Base-by-base conservation (phyloP, 768 basidiomycete genomes). In the Kwoniella sp. region DNA sequence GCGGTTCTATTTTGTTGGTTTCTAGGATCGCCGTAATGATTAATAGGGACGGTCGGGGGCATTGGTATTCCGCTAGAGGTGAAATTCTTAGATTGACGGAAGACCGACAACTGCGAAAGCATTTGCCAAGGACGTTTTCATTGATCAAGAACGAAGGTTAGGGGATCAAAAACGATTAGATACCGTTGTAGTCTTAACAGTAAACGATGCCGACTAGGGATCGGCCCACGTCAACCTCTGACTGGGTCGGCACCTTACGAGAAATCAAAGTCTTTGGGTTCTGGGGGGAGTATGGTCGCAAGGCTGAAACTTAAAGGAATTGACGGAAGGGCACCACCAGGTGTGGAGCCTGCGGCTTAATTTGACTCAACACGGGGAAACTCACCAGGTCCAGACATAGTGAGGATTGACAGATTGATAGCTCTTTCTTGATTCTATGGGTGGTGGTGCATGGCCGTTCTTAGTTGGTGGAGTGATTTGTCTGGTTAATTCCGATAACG, bases 401-500 rank as follows among this genome's bases (percentile, higher is more conserved):
- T 83, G 84, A 85, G 84, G 85, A 85, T 85, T 85, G 86, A 87
- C 85, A 87, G 86, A 87, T 86, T 87, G 87, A 87, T 86, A 87
- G 86, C 86, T 88, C 87, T 88, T 88, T 87, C 86, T 84, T 86
- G 86, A 87, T 86, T 87, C 85, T 85, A 86, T 88, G 86, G 87
- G 87, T 88, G 87, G 87, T 88, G 87, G 87, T 88, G 87, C 87
- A 88, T 88, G 87, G 88, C 87, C 86, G 85, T 88, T 88, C 87
- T 88, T 88, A 88, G 87, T 88, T 88, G 85, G 69, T 86, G 82
- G 88, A 90, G 88, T 89, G 89, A 90, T 90, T 90, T 90, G 89
- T 90, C 90, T 90, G 89, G 88, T 90, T 90, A 90, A 90, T 90
- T 90, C 88, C 86, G 88, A 90, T 90, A 89, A 89, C 86, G 86